Conservation (phyloP, 148 eudicot species). For the Pharnaceum exiguum region DNA sequence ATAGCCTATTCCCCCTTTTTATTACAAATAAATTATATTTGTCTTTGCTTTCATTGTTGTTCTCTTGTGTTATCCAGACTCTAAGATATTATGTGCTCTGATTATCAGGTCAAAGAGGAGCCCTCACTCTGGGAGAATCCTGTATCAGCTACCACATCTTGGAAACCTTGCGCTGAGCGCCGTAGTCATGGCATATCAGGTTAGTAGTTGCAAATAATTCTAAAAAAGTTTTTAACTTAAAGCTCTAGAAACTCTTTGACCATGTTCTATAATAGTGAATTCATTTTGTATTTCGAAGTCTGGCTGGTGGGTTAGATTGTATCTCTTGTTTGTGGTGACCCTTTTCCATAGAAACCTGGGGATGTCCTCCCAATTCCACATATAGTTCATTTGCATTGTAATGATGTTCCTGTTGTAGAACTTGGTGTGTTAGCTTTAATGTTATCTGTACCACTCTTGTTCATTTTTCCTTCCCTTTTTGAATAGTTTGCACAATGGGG, state of each 20-base stretch:
- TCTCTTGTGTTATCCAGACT: neutral
- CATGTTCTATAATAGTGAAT: neutral
- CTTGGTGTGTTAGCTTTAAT: neutral
- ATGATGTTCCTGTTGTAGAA: neutral
- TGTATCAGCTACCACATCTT: constrained; percentile 81
- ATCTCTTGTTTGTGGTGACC: neutral
- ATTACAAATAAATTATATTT: too few relatives aligned
- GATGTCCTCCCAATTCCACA: neutral
- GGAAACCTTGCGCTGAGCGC: constrained; percentile 96
- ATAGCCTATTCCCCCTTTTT: too few relatives aligned
- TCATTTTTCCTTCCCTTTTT: too few relatives aligned
- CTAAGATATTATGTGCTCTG: neutral
- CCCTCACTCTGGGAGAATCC: constrained; percentile 98
- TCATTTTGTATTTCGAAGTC: neutral
- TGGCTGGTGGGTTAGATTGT: neutral
- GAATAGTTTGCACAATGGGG: too few relatives aligned
- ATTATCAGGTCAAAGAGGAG: constrained; percentile 69
- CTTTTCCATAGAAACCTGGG: neutral
- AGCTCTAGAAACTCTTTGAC: neutral
- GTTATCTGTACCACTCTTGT: neutral
- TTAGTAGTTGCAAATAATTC: constrained; percentile 10
- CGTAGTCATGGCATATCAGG: constrained; percentile 61
- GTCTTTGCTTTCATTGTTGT: neutral
- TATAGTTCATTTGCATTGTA: neutral
- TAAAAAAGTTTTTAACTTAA: neutral